Conservation (phyloP, 345 rosid genomes). For the Euphorbia lathyris region DNA sequence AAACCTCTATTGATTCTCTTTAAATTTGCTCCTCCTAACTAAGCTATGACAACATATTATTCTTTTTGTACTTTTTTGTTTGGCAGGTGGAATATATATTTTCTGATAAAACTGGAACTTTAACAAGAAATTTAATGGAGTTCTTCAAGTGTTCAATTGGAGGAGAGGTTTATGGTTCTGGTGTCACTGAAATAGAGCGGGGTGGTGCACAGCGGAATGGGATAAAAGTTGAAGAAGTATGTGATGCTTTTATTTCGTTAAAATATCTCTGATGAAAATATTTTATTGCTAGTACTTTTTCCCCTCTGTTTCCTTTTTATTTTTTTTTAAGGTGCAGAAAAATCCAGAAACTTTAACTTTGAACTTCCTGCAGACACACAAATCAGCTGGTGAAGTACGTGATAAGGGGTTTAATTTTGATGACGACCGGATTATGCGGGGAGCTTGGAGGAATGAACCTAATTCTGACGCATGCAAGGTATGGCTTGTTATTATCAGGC, state of each 20-base stretch:
- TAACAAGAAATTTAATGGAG: conserved; percentile 98
- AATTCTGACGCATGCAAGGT: conserved; percentile 96
- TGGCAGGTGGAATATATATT: conserved; percentile 93
- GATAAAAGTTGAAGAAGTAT: conserved; percentile 67
- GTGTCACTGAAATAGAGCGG: conserved; percentile 88
- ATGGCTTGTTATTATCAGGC: conserved; percentile 17
- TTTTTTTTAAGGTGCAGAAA: not conserved
- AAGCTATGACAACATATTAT: not conserved
- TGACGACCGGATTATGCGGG: conserved; percentile 84
- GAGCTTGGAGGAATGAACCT: conserved; percentile 98
- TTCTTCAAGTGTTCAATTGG: conserved; percentile 99
- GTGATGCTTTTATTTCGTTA: conserved; percentile 12
- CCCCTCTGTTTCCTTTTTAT: not conserved
- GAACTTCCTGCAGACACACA: conserved; percentile 41
- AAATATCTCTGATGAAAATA: not conserved
- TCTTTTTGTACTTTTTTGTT: conserved; percentile 19
- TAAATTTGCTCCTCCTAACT: not conserved
- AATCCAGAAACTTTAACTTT: not conserved
- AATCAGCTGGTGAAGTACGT: conserved; percentile 42
- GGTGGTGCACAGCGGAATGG: conserved; percentile 75
- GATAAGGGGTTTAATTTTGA: conserved; percentile 98
- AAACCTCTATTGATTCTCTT: not conserved
- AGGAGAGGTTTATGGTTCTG: conserved; percentile 89
- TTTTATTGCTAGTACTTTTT: not conserved
- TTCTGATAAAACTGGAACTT: conserved; percentile 99